phyloP scores from a whole-genome alignment of 805 yeast species.

The Wickerhamomyces bovis region DNA sequence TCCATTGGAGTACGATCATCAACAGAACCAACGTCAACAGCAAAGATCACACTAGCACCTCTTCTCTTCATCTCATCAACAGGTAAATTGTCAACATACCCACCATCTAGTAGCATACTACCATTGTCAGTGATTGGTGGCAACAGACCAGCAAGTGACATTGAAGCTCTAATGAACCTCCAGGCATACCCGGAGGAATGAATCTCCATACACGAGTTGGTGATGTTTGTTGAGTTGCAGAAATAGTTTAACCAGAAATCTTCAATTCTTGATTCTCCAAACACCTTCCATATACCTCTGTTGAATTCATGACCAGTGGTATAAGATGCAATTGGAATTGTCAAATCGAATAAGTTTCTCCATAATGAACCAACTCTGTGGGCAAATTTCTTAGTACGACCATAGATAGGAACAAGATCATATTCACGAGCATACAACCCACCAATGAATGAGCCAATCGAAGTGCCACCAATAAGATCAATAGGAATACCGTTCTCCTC shows the following conservation, averaged over 20 bases:
- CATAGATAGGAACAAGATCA: constrained; percentile 85
- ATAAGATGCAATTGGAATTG: constrained; percentile 91
- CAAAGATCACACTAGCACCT: constrained; percentile 83
- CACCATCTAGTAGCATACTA: constrained; percentile 91
- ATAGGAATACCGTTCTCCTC: constrained; percentile 93
- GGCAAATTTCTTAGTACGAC: constrained; percentile 81
- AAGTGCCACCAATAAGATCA: constrained; percentile 92
- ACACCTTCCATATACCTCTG: constrained; percentile 94
- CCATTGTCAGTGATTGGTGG: constrained; percentile 91
- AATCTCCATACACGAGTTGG: constrained; percentile 91
- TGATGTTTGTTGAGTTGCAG: constrained; percentile 90
- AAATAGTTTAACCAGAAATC: constrained; percentile 91
- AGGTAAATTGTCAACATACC: constrained; percentile 89
- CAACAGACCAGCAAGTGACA: constrained; percentile 90
- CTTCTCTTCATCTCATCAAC: constrained; percentile 85
- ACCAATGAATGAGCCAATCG: constrained; percentile 93
- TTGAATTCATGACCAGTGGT: constrained; percentile 97
- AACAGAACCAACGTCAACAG: constrained; percentile 93
- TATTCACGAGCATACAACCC: constrained; percentile 92
- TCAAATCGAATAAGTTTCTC: constrained; percentile 78
- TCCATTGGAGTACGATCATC: constrained; percentile 87
- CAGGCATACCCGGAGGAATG: constrained; percentile 92
- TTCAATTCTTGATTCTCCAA: constrained; percentile 88
- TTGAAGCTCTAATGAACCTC: constrained; percentile 92
- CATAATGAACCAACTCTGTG: constrained; percentile 78